A percentile compares a stretch with the other conserved stretches of the same genome.
Conservation (phyloP, 2,329 filamentous ascomycete species). For the Amylocarpus encephaloides region DNA sequence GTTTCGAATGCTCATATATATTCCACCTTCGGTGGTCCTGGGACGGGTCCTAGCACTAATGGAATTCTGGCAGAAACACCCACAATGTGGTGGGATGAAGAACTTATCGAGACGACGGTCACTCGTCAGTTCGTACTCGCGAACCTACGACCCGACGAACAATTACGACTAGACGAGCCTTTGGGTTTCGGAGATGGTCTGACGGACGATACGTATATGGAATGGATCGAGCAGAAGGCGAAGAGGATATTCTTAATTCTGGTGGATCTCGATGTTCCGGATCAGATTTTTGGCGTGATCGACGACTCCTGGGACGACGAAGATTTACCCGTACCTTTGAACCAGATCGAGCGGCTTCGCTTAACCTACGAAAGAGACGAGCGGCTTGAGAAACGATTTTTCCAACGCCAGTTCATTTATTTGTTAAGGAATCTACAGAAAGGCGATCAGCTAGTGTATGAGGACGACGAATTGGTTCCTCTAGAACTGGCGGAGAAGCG, state of each 20-base stretch:
- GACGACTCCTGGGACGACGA: constrained; percentile 73
- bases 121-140: constrained; percentile 61
- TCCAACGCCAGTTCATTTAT: constrained; percentile 63
- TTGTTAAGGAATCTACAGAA: constrained; percentile 57
- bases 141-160: constrained; percentile 57
- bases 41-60: constrained; percentile 20
- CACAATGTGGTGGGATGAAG: constrained; percentile 63
- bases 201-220: constrained; percentile 70
- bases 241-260: constrained; percentile 66
- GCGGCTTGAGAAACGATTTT: constrained; percentile 62
- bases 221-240: constrained; percentile 67
- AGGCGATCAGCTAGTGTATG: constrained; percentile 57
- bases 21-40: constrained; percentile 26
- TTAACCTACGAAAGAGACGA: constrained; percentile 55
- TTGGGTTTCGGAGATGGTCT: constrained; percentile 59
- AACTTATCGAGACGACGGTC: constrained; percentile 62
- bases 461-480: constrained; percentile 62
- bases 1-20: constrained; percentile 27
- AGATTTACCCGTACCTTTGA: constrained; percentile 62
- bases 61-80: constrained; percentile 23
- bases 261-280: constrained; percentile 60
- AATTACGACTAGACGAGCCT: constrained; percentile 54
- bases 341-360: constrained; percentile 57
- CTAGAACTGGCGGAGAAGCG: constrained; percentile 59
- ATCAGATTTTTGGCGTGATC: constrained; percentile 68